phyloP scores from a whole-genome alignment of 345 rosid genomes.

The Citrus medica region DNA sequence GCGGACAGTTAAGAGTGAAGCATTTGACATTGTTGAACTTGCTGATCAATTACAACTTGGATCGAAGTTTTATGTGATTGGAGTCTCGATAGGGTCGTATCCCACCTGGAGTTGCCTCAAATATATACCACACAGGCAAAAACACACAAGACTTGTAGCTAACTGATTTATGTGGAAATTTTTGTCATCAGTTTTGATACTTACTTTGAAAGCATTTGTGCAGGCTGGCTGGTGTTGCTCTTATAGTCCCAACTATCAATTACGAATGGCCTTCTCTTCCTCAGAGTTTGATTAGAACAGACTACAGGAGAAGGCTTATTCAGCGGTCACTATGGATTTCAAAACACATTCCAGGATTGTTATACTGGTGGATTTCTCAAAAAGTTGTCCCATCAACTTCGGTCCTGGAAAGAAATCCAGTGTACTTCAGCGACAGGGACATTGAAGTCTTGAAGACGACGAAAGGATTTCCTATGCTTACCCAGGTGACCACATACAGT shows the following conservation, averaged over 20 bases:
- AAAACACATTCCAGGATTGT: slow-evolving; percentile 53
- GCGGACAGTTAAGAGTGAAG: slow-evolving; percentile 76
- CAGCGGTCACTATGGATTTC: slow-evolving; percentile 56
- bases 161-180: neutral
- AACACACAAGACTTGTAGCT: no score
- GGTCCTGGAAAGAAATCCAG: slow-evolving; percentile 50
- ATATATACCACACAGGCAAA: slow-evolving; percentile 82
- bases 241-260: slow-evolving; percentile 71
- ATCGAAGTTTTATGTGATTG: slow-evolving; percentile 66
- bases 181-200: slow-evolving; percentile 1
- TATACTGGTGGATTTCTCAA: slow-evolving; percentile 80
- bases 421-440: slow-evolving; percentile 62
- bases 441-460: slow-evolving; percentile 57
- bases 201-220: slow-evolving; percentile 12
- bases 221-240: slow-evolving; percentile 80
- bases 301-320: slow-evolving; percentile 53
- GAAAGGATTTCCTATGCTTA: slow-evolving; percentile 83
- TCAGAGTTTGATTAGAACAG: slow-evolving; percentile 42
- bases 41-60: slow-evolving; percentile 70
- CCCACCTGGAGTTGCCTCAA: slow-evolving; percentile 89
- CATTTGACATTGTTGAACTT: slow-evolving; percentile 67
- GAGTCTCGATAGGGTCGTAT: slow-evolving; percentile 91
- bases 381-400: slow-evolving; percentile 58
- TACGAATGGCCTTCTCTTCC: slow-evolving; percentile 85
- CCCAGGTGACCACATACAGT: slow-evolving; percentile 44